Evolutionary conservation across 2,329 filamentous ascomycete genomes (phyloP).

Genomic region (Paecilomyces niveus): DNA sequence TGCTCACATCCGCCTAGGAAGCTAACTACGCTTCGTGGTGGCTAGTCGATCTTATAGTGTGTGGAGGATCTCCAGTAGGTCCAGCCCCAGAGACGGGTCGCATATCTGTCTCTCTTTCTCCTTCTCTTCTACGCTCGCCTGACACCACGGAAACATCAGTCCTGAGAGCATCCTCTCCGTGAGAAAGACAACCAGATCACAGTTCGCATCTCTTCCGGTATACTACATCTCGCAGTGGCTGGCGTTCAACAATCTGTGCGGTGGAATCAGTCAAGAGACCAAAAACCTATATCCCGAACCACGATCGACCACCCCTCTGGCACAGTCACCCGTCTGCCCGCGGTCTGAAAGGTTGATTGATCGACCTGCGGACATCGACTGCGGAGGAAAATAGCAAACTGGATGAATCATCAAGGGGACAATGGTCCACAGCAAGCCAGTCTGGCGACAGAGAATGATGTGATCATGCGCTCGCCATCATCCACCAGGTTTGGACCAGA

Average conservation of each 20-base stretch:
- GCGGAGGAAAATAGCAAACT: conserved; percentile 9
- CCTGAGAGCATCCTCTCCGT: no score
- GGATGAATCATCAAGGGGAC: conserved; percentile 25
- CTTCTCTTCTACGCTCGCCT: neutral
- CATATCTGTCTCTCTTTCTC: neutral
- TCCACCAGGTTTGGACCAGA: conserved; percentile 4
- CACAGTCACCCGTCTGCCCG: neutral
- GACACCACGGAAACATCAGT: no score
- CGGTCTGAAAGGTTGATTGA: neutral
- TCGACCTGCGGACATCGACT: neutral
- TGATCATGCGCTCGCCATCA: conserved; percentile 22
- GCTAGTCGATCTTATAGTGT: neutral
- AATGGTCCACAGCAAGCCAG: conserved; percentile 23
- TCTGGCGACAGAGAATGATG: conserved; percentile 15
- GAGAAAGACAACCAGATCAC: no score
- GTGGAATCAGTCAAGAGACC: no score
- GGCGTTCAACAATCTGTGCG: no score
- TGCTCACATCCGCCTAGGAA: neutral
- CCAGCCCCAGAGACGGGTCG: conserved; percentile 2
- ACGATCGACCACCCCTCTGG: no score
- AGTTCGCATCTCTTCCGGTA: no score
- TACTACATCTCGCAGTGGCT: no score
- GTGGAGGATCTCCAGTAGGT: conserved; percentile 1
- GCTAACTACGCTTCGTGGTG: neutral
- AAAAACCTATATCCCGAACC: no score